Conservation (phyloP, 768 basidiomycete species). For the Cystobasidium tubakii region DNA sequence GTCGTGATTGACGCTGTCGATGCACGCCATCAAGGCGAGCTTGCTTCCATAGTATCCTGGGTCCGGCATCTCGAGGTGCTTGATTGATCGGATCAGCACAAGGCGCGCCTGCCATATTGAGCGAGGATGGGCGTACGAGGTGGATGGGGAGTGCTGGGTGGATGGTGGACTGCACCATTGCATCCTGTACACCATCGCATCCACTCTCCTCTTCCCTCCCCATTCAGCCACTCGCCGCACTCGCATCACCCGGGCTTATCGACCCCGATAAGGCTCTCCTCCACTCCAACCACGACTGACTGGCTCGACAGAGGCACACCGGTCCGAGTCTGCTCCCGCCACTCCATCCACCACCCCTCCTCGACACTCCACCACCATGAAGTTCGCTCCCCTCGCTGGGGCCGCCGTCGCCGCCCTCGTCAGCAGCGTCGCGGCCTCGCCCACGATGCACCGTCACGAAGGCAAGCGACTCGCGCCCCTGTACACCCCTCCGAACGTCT, state of each 20-base stretch:
- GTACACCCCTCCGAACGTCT: constrained; percentile 34
- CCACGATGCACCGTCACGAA: constrained; percentile 3
- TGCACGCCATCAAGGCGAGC: constrained; percentile 4
- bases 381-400: background rate
- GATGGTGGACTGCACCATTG: background rate
- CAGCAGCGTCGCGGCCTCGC: constrained; percentile 2
- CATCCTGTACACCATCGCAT: no score
- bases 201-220: background rate
- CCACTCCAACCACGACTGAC: background rate
- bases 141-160: background rate
- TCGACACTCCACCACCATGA: constrained; percentile 16
- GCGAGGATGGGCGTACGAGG: background rate
- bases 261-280: background rate
- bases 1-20: background rate
- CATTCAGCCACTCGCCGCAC: background rate
- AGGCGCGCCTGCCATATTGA: background rate
- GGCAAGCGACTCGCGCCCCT: constrained; percentile 16
- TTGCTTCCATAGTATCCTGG: no score
- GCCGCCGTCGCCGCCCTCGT: background rate
- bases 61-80: no score
- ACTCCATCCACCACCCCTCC: background rate
- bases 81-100: no score
- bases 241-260: background rate
- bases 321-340: background rate
- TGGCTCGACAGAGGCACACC: background rate